Evolutionary conservation across 192 early-diverging fungal species (phyloP).

Genomic region (Coemansia sp.): DNA sequence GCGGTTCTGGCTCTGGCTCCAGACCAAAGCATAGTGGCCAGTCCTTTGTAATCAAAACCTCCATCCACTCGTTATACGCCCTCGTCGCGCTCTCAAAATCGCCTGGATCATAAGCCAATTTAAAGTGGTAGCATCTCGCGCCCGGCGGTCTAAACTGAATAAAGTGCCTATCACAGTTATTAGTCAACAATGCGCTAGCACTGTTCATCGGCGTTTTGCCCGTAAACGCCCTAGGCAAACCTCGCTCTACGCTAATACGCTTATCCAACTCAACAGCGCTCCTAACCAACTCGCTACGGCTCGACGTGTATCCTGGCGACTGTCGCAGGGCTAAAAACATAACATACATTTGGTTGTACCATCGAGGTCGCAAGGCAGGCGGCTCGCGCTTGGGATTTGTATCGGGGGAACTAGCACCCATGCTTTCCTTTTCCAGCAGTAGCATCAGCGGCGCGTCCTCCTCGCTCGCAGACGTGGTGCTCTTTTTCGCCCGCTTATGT

Average conservation of each 20-base stretch:
- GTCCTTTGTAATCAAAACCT: slow-evolving; percentile 68
- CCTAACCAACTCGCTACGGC: slow-evolving; percentile 74
- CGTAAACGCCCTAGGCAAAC: slow-evolving; percentile 79
- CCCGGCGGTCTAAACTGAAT: slow-evolving; percentile 70
- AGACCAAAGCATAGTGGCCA: slow-evolving; percentile 87
- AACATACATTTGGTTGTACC: slow-evolving; percentile 90
- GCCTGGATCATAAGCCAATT: slow-evolving; percentile 77
- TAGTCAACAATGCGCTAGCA: slow-evolving; percentile 74
- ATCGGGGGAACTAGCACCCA: neutral
- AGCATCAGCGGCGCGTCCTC: neutral
- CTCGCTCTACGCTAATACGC: slow-evolving; percentile 69
- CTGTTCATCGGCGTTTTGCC: slow-evolving; percentile 89
- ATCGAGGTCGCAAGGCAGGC: slow-evolving; percentile 63
- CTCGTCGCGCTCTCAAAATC: slow-evolving; percentile 72
- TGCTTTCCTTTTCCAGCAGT: neutral
- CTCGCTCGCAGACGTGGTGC: neutral
- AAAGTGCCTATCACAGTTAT: slow-evolving; percentile 79
- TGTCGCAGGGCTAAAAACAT: slow-evolving; percentile 80
- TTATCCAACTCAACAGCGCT: slow-evolving; percentile 78
- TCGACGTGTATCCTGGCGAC: slow-evolving; percentile 65
- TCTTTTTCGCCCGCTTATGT: slow-evolving; percentile 28
- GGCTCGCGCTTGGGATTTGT: neutral
- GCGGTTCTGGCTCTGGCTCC: slow-evolving; percentile 8
- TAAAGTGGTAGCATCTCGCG: slow-evolving; percentile 72
- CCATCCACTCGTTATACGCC: slow-evolving; percentile 77